Evolutionary conservation across 805 yeast species (phyloP), one percentile per base, ranked within the genome.

Genomic region (Cyberlindnera japonica): DNA sequence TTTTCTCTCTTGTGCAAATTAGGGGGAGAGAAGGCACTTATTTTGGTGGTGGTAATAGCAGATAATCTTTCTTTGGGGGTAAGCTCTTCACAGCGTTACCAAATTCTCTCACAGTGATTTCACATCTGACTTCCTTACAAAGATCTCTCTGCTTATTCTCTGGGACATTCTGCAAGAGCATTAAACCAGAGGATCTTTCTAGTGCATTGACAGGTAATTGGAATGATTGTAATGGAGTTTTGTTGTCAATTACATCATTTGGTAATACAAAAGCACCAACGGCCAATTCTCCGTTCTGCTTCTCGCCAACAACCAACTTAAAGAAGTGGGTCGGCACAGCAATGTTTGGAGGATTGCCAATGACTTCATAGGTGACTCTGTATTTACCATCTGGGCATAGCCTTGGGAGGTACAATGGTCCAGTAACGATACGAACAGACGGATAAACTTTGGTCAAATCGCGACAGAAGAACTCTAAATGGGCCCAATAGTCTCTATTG

Each of bases 291-390:
- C 60, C 62, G 15, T 53, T 59, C 4, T 78, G 72, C 14, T 67
- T 63, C 61, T 93, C 98, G 8, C 93, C 97, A 34, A 93, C 86
- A 40, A 93, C 68, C 44, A 93, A 65, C 66, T 93, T 93, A 75
- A 81, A 93, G 58, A 93, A 93, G 62, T 93, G 99, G 0, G 99
- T 93, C 19, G 99, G 99, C 10, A 93, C 99, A 0, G 99, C 98
- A 39, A 93, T 73, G 55, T 77, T 86, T 36, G 99, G 98, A 10
- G 99, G 99, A 53, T 88, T 85, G 2, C 99, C 99, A 59, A 93
- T 87, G 30, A 93, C 85, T 64, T 93, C 98, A 63, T 91, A 93
- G 3, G 74, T 67, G 15, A 93, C 96, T 48, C 83, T 73, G 61
- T 68, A 86, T 60, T 91, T 91, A 5, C 95, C 96, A 58, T 90